A percentile compares a stretch with the other conserved stretches of the same genome.
Evolutionary conservation across 2,329 filamentous ascomycete species (phyloP).

Genomic region (Paraphoma chrysanthemicola): DNA sequence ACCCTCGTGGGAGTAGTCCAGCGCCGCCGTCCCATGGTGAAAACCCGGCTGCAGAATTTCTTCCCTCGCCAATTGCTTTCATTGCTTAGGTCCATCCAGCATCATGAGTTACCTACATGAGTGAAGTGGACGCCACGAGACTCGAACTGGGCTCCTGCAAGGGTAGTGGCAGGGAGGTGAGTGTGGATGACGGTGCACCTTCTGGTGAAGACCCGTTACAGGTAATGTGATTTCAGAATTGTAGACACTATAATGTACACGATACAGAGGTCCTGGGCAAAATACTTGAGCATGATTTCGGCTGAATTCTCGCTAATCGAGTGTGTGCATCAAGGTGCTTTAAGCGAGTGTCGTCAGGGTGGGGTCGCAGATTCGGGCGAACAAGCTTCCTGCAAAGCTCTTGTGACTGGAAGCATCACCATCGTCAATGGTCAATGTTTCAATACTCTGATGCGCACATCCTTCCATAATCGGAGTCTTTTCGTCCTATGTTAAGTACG

Average conservation of each 20-base stretch:
- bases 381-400: too few species aligned
- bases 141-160: slow-evolving; percentile 52
- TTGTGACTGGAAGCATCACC: too few species aligned
- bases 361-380: neutral
- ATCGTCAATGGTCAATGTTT: too few species aligned
- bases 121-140: slow-evolving; percentile 49
- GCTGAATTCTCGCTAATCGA: neutral
- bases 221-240: slow-evolving; percentile 22
- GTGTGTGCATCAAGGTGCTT: neutral
- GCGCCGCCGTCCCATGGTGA: slow-evolving; percentile 51
- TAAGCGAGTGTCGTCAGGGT: neutral
- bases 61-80: slow-evolving; percentile 51
- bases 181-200: slow-evolving; percentile 44
- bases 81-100: slow-evolving; percentile 53
- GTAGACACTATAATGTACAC: slow-evolving; percentile 7
- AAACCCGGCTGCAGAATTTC: slow-evolving; percentile 51
- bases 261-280: neutral
- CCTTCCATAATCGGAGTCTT: too few species aligned
- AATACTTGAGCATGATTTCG: neutral
- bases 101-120: slow-evolving; percentile 50
- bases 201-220: slow-evolving; percentile 46
- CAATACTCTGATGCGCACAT: too few species aligned
- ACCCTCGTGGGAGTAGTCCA: slow-evolving; percentile 49
- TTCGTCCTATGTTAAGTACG: too few species aligned
- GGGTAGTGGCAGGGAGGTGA: slow-evolving; percentile 37